Evolutionary conservation across 352 stramenopile genomes (phyloP), one percentile per base, ranked within the genome.

Genomic region (Globisporangium spinosum): DNA sequence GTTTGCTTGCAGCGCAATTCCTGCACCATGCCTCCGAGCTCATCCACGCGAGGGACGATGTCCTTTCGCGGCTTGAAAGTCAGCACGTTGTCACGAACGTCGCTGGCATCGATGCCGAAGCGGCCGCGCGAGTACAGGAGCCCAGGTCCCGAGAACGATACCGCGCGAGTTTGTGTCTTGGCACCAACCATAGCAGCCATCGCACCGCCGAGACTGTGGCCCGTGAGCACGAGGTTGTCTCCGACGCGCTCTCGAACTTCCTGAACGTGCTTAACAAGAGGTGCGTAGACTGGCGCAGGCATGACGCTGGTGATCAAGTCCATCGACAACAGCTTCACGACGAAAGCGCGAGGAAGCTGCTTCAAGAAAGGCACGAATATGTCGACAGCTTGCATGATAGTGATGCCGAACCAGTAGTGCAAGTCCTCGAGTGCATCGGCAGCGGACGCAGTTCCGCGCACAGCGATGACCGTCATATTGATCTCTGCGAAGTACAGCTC

Each of bases 381-480:
- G 60, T 94, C 87, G 7, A 86, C 80, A 7, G 80, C 82, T 65
- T 94, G 86, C 86, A 95, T 95, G 69, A 94, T 91, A 56, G 71
- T 88, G 62, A 95, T 91, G 27, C 84, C 88, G 56, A 95, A 94
- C 85, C 86, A 94, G 68, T 83, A 95, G 70, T 95, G 86, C 66
- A 95, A 73, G 63, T 95, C 88, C 58, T 95, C 83, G 17, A 94
- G 78, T 9, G 86, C 86, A 58, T 95, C 88, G 2, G 84, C 81
- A 12, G 80, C 85, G 8, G 85, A 92, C 20, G 85, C 87, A 61
- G 87, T 95, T 22, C 87, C 87, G n/a, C 87, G 81, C 49, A 95
- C 81, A 1, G 79, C 76, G 47, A 95, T 82, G 40, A 95, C 87
- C 22, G 87, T 95, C 83, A 92, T 89, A 73, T 93, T 93, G 62